Evolutionary conservation across 768 basidiomycete species (phyloP), one percentile per base, ranked within the genome.

Genomic region (Lactarius sanguifluus): DNA sequence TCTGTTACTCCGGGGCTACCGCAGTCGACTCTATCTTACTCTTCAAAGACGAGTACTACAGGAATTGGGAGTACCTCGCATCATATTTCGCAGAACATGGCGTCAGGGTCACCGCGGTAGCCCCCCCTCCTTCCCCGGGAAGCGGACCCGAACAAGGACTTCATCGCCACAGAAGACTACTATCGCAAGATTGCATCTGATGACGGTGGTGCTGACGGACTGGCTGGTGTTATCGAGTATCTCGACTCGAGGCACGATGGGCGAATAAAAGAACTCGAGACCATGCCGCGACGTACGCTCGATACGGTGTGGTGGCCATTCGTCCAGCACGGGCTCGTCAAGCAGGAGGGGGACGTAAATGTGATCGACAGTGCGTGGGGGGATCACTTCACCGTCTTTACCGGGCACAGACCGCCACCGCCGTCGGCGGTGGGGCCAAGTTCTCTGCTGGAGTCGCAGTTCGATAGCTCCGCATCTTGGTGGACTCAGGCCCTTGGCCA

Each of bases 401-500:
- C 82, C 62, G 75, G 73, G 36, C 74, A 68, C 45, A 71, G 62
- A 59, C 56, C 67, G 20, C 50, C 62, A 1, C 40, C 41, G 16
- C 2, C 67, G n/a, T 65, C 77, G 10, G 36, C 73, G 1, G 64
- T 74, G 61, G 32, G 69, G 57, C 10, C 61, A 34, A 57, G 74
- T 69, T 86, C 76, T 62, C 81, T 79, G 62, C 77, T 82, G 70
- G 83, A 80, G 60, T 82, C 86, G 6, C 86, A 92, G 70, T 85
- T 94, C 70, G 96, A 98, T 72, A 89, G 92, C 5, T 97, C 96
- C 0, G 96, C 96, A 0, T 96, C 94, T 13, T 98, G 96, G 96
- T 98, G 96, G 94, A 98, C 95, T 0, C 96, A 98, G 76, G 84
- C 90, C 0, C 77, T 97, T 47, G 96, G 96, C 0, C 96, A 98